A percentile compares a stretch with the other conserved stretches of the same genome.
These are phyloP conservation scores for Melaleuca quinquenervia DNA, from an alignment of 345 rosid species.

Conservation along the genomic window DNA sequence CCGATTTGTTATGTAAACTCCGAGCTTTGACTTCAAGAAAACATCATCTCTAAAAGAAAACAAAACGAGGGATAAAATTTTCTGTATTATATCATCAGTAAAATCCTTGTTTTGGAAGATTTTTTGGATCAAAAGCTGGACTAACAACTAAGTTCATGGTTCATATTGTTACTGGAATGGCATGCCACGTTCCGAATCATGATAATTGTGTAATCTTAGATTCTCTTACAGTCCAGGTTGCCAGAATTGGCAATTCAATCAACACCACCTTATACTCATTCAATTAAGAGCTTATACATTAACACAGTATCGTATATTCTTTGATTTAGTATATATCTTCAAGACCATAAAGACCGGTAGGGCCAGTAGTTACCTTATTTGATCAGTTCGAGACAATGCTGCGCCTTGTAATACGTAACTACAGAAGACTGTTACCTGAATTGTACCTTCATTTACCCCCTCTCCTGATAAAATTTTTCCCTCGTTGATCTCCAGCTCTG, in stretches of 20 bases:
- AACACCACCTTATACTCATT: not conserved
- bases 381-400: no score
- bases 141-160: not conserved
- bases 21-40: not conserved
- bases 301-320: fast-evolving
- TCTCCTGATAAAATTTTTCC: no score
- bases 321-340: no score
- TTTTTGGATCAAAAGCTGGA: not conserved
- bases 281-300: not conserved
- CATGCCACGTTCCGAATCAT: no score
- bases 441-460: no score
- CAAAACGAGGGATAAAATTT: not conserved
- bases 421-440: no score
- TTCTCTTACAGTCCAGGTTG: not conserved
- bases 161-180: not conserved
- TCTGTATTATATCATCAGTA: not conserved
- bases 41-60: not conserved
- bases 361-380: no score
- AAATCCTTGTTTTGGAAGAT: not conserved
- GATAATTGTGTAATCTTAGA: no score
- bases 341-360: no score
- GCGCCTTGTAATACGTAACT: no score
- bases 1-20: not conserved
- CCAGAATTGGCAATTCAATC: not conserved
- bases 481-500: no score